These are phyloP conservation scores for Fusarium sp. DNA, from an alignment of 2,329 filamentous ascomycete genomes.

Conservation along the genomic window DNA sequence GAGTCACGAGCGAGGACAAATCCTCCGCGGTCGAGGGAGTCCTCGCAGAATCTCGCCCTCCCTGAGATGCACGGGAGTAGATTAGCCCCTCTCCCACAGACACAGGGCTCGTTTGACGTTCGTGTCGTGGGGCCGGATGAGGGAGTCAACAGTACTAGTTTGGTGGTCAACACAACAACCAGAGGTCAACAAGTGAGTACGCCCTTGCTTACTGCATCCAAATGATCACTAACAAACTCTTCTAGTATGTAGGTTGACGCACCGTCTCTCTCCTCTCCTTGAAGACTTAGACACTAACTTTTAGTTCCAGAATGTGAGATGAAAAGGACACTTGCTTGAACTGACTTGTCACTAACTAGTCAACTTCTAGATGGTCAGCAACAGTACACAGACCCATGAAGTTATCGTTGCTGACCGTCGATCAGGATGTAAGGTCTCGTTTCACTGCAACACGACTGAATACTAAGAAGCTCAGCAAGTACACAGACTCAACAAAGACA, in stretches of 20 bases:
- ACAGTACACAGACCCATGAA: not conserved
- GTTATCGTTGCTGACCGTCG: not conserved
- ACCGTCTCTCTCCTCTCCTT: too few species aligned
- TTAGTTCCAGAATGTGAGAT: not conserved
- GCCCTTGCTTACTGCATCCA: accelerated
- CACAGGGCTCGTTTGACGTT: not conserved
- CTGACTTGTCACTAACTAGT: not conserved
- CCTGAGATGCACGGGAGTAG: too few species aligned
- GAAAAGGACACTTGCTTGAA: not conserved
- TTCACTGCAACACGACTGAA: too few species aligned
- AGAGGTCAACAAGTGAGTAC: not conserved
- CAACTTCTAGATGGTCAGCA: not conserved
- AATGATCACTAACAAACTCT: not conserved
- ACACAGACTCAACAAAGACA: not conserved
- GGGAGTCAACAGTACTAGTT: accelerated
- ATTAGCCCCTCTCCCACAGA: not conserved
- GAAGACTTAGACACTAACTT: too few species aligned
- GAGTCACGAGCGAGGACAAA: not conserved
- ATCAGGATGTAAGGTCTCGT: not conserved
- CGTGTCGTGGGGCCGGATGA: not conserved
- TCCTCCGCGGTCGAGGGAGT: not conserved
- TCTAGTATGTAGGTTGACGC: not conserved
- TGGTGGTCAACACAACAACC: not conserved
- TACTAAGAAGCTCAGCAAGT: not conserved
- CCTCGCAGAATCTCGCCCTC: not conserved